These are phyloP conservation scores for Tetrahymena thermophila DNA, from an alignment of 73 alveolate genomes.

Conservation along the genomic window DNA sequence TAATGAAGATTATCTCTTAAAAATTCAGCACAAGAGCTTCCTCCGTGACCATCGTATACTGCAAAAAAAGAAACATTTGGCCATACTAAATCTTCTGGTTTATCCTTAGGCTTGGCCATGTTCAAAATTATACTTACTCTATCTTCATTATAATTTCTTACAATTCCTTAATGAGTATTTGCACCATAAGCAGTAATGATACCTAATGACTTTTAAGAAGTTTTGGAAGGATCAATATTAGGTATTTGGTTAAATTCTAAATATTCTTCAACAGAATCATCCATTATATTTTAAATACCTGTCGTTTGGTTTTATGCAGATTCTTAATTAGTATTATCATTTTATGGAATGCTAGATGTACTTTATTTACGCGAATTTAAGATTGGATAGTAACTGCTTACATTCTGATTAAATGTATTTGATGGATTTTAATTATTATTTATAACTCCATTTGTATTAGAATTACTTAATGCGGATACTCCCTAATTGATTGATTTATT, in stretches of 20 bases:
- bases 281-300: neutral
- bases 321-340: neutral
- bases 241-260: neutral
- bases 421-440: neutral
- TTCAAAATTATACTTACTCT: conserved; percentile 54
- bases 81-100: conserved; percentile 28
- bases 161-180: conserved; percentile 80
- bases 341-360: neutral
- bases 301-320: neutral
- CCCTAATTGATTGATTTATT: neutral
- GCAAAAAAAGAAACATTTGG: conserved; percentile 54
- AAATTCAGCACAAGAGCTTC: conserved; percentile 56
- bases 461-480: neutral
- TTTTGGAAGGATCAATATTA: neutral
- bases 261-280: neutral
- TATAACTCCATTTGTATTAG: neutral
- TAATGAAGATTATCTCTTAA: conserved; percentile 57
- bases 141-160: conserved; percentile 60
- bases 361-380: neutral
- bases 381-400: neutral
- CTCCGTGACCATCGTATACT: conserved; percentile 83
- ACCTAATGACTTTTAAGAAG: conserved; percentile 29
- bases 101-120: conserved; percentile 40
- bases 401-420: neutral
- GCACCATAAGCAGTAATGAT: conserved; percentile 78